phyloP scores from a whole-genome alignment of 2,329 filamentous ascomycete species.

The Alternaria gaisen region DNA sequence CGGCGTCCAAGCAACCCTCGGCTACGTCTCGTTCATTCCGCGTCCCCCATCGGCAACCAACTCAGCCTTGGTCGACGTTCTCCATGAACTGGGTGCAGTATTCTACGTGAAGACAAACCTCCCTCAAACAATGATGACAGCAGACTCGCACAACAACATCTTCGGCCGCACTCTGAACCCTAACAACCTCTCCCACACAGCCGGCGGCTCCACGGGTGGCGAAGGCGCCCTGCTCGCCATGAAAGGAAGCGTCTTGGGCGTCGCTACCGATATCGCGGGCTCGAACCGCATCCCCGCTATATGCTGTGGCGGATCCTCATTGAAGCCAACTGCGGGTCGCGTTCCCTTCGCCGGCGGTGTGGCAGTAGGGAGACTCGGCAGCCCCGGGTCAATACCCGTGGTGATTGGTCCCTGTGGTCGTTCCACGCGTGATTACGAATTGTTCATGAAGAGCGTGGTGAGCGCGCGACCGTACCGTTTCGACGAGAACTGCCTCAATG shows the following conservation, averaged over 20 bases:
- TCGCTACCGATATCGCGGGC: conserved; percentile 70
- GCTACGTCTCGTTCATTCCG: conserved; percentile 60
- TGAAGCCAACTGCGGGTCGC: conserved; percentile 63
- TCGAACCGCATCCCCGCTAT: conserved; percentile 85
- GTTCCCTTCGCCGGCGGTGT: conserved; percentile 55
- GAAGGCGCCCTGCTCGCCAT: conserved; percentile 69
- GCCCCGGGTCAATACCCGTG: conserved; percentile 45
- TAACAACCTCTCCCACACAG: conserved; percentile 65
- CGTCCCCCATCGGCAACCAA: conserved; percentile 45
- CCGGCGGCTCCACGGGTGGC: conserved; percentile 73
- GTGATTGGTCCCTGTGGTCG: conserved; percentile 57
- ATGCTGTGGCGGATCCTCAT: conserved; percentile 62
- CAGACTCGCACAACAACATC: conserved; percentile 68
- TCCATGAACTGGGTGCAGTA: conserved; percentile 57
- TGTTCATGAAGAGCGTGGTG: conserved; percentile 56
- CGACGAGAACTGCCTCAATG: conserved; percentile 54
- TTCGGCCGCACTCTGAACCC: conserved; percentile 72
- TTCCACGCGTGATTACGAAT: conserved; percentile 51
- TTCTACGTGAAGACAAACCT: conserved; percentile 64
- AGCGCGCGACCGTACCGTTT: conserved; percentile 55
- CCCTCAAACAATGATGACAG: conserved; percentile 58
- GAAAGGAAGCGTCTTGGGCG: conserved; percentile 66
- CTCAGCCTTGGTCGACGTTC: conserved; percentile 48
- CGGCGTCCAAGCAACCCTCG: conserved; percentile 66
- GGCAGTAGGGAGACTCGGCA: conserved; percentile 42